Evolutionary conservation across 495 filamentous ascomycete genomes (phyloP).

Genomic region (Talaromyces trachyspermus): DNA sequence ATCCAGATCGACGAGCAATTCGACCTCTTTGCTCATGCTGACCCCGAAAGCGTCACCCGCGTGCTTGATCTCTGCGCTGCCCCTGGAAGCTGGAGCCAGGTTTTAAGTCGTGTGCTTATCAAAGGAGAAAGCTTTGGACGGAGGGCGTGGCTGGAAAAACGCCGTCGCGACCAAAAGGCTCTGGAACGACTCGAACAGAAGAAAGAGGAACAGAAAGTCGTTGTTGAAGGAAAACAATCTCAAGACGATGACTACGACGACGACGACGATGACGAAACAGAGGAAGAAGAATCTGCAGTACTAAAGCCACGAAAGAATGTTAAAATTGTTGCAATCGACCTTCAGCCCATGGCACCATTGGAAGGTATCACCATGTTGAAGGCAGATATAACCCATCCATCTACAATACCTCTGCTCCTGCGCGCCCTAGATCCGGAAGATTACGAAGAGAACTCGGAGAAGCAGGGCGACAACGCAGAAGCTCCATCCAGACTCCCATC

Average conservation of each 20-base stretch:
- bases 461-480: constrained; percentile 18
- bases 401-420: constrained; percentile 81
- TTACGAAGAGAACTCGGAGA: constrained; percentile 31
- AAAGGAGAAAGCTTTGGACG: constrained; percentile 86
- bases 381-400: constrained; percentile 95
- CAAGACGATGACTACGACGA: constrained; percentile 14
- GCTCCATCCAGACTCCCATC: constrained; percentile 27
- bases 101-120: constrained; percentile 84
- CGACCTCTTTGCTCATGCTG: constrained; percentile 68
- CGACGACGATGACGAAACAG: constrained; percentile 20
- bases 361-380: constrained; percentile 85
- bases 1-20: constrained; percentile 96
- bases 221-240: constrained; percentile 13
- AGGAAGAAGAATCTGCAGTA: constrained; percentile 13
- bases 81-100: constrained; percentile 94
- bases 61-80: constrained; percentile 96
- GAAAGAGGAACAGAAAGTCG: constrained; percentile 14
- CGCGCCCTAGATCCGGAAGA: constrained; percentile 74
- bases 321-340: constrained; percentile 89
- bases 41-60: constrained; percentile 62
- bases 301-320: constrained; percentile 62
- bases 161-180: constrained; percentile 44
- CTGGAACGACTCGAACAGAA: constrained; percentile 34
- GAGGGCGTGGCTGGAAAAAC: constrained; percentile 75
- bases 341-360: constrained; percentile 90